Conservation (phyloP, 768 basidiomycete species). For the Panaeolus papilionaceus region DNA sequence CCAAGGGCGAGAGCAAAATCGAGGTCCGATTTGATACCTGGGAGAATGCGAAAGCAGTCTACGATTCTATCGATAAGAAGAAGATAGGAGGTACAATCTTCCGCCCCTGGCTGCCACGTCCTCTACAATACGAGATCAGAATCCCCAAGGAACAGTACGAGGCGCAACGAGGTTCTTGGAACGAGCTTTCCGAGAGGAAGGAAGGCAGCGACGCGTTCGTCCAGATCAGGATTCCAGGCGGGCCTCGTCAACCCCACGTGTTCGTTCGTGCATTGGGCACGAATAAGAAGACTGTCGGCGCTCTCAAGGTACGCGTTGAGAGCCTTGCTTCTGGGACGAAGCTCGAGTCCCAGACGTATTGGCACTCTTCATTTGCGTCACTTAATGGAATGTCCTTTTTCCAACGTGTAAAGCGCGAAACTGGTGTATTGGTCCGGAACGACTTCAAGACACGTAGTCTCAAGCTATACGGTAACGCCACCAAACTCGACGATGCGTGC, state of each 20-base stretch:
- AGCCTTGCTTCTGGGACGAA: slow-evolving; percentile 56
- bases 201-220: slow-evolving; percentile 32
- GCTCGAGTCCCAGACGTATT: slow-evolving; percentile 45
- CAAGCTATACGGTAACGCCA: slow-evolving; percentile 51
- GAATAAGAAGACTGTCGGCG: slow-evolving; percentile 58
- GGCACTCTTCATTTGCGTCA: slow-evolving; percentile 52
- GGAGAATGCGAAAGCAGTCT: slow-evolving; percentile 51
- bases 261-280: slow-evolving; percentile 55
- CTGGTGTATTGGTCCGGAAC: slow-evolving; percentile 48
- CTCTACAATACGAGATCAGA: slow-evolving; percentile 55
- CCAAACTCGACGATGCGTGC: slow-evolving; percentile 47
- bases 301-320: slow-evolving; percentile 66
- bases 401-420: slow-evolving; percentile 25
- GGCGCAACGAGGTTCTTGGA: slow-evolving; percentile 58
- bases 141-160: slow-evolving; percentile 55
- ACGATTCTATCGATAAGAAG: slow-evolving; percentile 40
- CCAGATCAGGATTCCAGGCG: slow-evolving; percentile 11
- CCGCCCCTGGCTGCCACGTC: slow-evolving; percentile 50
- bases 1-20: slow-evolving; percentile 28
- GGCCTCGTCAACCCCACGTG: slow-evolving; percentile 29
- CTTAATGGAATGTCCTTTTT: slow-evolving; percentile 41
- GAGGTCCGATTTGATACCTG: slow-evolving; percentile 55
- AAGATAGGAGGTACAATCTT: slow-evolving; percentile 27
- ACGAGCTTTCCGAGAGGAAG: slow-evolving; percentile 46
- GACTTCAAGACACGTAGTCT: slow-evolving; percentile 53